A percentile compares a stretch with the other conserved stretches of the same genome.
phyloP scores from a whole-genome alignment of 352 stramenopile species.

The Blastocystis sp. region DNA sequence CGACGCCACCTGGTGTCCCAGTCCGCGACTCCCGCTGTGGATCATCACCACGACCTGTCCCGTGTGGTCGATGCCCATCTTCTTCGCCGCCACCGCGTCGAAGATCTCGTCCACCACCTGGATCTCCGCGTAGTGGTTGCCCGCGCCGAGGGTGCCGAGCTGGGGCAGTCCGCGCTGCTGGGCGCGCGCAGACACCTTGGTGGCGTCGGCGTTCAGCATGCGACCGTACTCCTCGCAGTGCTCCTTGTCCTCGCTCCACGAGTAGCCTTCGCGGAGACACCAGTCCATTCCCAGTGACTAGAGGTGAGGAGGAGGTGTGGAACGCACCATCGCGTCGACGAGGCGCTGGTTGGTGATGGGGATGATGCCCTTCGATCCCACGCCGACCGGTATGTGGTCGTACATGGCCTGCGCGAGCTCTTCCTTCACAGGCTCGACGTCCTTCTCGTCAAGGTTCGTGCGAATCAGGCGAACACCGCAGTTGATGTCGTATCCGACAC shows the following conservation, averaged over 20 bases:
- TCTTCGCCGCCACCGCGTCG: slow-evolving; percentile 79
- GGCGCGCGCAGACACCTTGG: slow-evolving; percentile 78
- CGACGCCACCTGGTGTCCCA: slow-evolving; percentile 86
- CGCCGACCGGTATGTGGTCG: slow-evolving; percentile 84
- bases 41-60: slow-evolving; percentile 82
- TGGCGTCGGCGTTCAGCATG: slow-evolving; percentile 82
- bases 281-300: slow-evolving; percentile 84
- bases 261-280: slow-evolving; percentile 82
- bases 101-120: slow-evolving; percentile 86
- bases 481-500: slow-evolving; percentile 85
- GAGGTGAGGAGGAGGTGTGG: neutral
- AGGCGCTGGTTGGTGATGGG: slow-evolving; percentile 79
- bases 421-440: slow-evolving; percentile 79
- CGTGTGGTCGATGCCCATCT: slow-evolving; percentile 81
- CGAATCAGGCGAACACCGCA: slow-evolving; percentile 82
- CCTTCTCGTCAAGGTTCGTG: slow-evolving; percentile 82
- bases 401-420: slow-evolving; percentile 81
- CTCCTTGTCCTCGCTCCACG: slow-evolving; percentile 84
- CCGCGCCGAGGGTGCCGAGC: slow-evolving; percentile 83
- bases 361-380: slow-evolving; percentile 82
- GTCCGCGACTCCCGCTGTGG: slow-evolving; percentile 80
- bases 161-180: slow-evolving; percentile 84
- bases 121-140: slow-evolving; percentile 87
- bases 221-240: slow-evolving; percentile 85
- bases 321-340: slow-evolving; percentile 79